phyloP scores from a whole-genome alignment of 2,329 filamentous ascomycete species.

The Aspergillus terreus region DNA sequence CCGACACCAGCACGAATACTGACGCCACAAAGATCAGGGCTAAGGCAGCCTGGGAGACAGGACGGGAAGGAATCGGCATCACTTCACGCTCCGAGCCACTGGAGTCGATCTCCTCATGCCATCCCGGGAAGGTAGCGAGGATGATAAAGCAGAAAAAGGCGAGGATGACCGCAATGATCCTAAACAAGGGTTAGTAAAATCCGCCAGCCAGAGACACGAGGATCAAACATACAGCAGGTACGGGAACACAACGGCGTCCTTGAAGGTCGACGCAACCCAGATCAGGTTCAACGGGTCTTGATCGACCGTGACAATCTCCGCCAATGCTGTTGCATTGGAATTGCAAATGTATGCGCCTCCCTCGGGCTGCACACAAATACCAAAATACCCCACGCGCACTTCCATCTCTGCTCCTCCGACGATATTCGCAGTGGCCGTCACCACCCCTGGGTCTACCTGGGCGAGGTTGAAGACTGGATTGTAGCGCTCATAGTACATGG shows the following conservation, averaged over 20 bases:
- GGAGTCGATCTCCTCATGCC: constrained; percentile 86
- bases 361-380: constrained; percentile 91
- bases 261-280: constrained; percentile 95
- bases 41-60: constrained; percentile 87
- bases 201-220: not conserved
- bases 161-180: constrained; percentile 96
- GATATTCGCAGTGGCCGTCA: constrained; percentile 82
- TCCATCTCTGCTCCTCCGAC: constrained; percentile 79
- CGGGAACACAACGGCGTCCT: constrained; percentile 96
- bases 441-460: constrained; percentile 86
- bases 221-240: constrained; percentile 75
- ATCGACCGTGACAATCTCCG: constrained; percentile 82
- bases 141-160: constrained; percentile 94
- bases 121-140: constrained; percentile 93
- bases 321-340: constrained; percentile 92
- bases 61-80: constrained; percentile 87
- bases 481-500: constrained; percentile 92
- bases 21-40: constrained; percentile 78
- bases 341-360: constrained; percentile 90
- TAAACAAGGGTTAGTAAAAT: constrained; percentile 32
- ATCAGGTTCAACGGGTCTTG: constrained; percentile 96
- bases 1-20: constrained; percentile 63
- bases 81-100: constrained; percentile 82
- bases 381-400: constrained; percentile 94
- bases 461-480: constrained; percentile 75